phyloP scores from a whole-genome alignment of 495 filamentous ascomycete genomes.

The Peziza echinospora region DNA sequence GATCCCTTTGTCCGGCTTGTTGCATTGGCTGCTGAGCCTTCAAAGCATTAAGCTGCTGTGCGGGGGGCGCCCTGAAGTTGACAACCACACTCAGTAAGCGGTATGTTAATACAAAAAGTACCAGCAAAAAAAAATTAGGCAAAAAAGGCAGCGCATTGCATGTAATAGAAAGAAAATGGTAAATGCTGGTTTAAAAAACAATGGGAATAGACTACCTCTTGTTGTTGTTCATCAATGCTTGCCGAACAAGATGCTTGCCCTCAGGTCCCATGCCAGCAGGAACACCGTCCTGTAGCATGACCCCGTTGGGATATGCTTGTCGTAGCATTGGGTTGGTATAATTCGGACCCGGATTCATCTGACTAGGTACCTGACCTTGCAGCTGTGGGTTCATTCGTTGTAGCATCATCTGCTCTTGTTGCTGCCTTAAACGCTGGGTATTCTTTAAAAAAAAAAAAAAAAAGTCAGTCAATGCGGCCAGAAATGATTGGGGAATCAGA shows the following conservation, averaged over 20 bases:
- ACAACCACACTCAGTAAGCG: too few species aligned
- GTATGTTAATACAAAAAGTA: not conserved
- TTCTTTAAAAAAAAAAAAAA: conserved; percentile 1
- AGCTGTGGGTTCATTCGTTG: conserved; percentile 36
- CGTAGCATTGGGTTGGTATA: conserved; percentile 29
- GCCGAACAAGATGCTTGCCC: conserved; percentile 37
- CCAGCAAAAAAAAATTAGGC: not conserved
- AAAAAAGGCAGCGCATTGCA: not conserved
- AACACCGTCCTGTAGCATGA: conserved; percentile 12
- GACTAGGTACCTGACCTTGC: conserved; percentile 14
- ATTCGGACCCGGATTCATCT: conserved; percentile 26
- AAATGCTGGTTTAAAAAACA: conserved; percentile 9
- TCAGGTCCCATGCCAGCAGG: conserved; percentile 6
- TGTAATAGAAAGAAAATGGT: too few species aligned
- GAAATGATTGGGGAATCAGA: too few species aligned
- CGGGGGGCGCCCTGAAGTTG: conserved; percentile 17
- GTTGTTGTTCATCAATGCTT: conserved; percentile 59
- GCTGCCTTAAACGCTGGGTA: conserved; percentile 9
- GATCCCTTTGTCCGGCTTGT: conserved; percentile 54
- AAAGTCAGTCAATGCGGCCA: not conserved
- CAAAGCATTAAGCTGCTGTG: conserved; percentile 45
- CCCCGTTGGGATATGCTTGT: conserved; percentile 27
- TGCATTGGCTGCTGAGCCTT: conserved; percentile 38
- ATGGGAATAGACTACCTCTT: conserved; percentile 29
- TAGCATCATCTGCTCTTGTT: conserved; percentile 45